Evolutionary conservation across 1,284 basidiomycete genomes (phyloP).

Genomic region (Athelia psychrophila): DNA sequence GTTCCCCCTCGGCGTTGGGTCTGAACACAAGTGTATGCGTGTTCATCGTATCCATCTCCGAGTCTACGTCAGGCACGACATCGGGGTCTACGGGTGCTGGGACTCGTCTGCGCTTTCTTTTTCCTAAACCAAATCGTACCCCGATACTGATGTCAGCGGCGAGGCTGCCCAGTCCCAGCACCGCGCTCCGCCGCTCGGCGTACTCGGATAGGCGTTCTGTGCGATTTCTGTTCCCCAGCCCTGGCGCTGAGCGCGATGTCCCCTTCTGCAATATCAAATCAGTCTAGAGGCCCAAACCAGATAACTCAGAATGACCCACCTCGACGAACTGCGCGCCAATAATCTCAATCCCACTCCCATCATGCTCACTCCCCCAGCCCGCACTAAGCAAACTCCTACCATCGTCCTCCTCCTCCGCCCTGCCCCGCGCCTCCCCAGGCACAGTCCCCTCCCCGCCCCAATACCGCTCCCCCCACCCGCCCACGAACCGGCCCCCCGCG

Average conservation of each 20-base stretch:
- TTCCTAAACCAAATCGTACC: constrained; percentile 17
- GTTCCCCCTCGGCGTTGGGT: constrained; percentile 36
- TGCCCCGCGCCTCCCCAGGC: constrained; percentile 15
- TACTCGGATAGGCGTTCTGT: constrained; percentile 66
- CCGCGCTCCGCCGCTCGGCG: constrained; percentile 49
- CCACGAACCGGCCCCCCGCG: constrained; percentile 47
- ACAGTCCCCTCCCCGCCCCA: constrained; percentile 6
- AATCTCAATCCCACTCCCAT: constrained; percentile 72
- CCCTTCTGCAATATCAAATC: constrained; percentile 32
- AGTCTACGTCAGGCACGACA: constrained; percentile 28
- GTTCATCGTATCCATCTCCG: constrained; percentile 34
- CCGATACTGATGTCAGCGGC: constrained; percentile 18
- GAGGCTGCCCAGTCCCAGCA: constrained; percentile 43
- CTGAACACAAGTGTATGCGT: constrained; percentile 44
- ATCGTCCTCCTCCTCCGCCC: constrained; percentile 48
- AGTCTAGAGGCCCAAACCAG: constrained; percentile 3
- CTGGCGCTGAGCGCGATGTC: constrained; percentile 39
- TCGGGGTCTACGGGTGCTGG: constrained; percentile 11
- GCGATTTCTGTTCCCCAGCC: constrained; percentile 58
- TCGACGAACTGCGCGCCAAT: constrained; percentile 57
- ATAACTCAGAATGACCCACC: constrained; percentile 36
- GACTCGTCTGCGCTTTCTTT: constrained; percentile 11
- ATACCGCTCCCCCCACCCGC: constrained; percentile 44
- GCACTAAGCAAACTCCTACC: constrained; percentile 61
- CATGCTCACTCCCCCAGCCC: constrained; percentile 72